A percentile compares a stretch with the other conserved stretches of the same genome.
These are phyloP conservation scores for Lentinus brumalis DNA, from an alignment of 768 basidiomycete species.

Conservation along the genomic window DNA sequence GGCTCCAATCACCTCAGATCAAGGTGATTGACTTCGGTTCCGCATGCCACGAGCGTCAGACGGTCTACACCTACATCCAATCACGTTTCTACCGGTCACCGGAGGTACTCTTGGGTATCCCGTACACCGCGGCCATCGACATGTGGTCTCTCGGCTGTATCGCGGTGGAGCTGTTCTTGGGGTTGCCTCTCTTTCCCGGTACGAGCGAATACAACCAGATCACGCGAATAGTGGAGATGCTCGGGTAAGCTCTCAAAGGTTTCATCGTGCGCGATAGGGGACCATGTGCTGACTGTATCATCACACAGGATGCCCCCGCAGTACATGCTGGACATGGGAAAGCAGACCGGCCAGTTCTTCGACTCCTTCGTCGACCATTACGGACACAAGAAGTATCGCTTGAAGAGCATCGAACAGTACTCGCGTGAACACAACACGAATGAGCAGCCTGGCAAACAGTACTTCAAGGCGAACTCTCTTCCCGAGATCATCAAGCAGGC, in stretches of 20 bases:
- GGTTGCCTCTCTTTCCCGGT: constrained; percentile 94
- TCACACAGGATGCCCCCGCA: constrained; percentile 75
- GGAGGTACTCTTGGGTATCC: constrained; percentile 92
- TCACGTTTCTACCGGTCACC: constrained; percentile 98
- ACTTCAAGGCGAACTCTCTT: constrained; percentile 91
- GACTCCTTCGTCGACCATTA: constrained; percentile 73
- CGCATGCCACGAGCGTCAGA: constrained; percentile 97
- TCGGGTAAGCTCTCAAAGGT: constrained; percentile 66
- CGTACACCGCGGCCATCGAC: constrained; percentile 94
- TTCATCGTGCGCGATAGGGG: neutral
- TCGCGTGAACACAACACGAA: constrained; percentile 92
- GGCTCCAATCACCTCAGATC: constrained; percentile 95
- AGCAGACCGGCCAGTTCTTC: constrained; percentile 94
- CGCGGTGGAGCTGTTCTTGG: constrained; percentile 96
- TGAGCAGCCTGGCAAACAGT: constrained; percentile 98
- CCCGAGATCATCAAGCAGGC: constrained; percentile 97
- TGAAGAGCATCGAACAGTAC: constrained; percentile 95
- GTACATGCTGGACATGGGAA: constrained; percentile 95
- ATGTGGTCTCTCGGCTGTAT: constrained; percentile 99
- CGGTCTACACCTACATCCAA: constrained; percentile 99
- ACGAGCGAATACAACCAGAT: constrained; percentile 99
- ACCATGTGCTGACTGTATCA: neutral
- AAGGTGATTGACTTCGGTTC: constrained; percentile 99
- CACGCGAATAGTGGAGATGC: constrained; percentile 96
- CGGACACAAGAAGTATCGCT: constrained; percentile 79